A percentile compares a stretch with the other conserved stretches of the same genome.
These are phyloP conservation scores for Ceratocystis lukuohia DNA, from an alignment of 2,329 filamentous ascomycete species.

Conservation along the genomic window DNA sequence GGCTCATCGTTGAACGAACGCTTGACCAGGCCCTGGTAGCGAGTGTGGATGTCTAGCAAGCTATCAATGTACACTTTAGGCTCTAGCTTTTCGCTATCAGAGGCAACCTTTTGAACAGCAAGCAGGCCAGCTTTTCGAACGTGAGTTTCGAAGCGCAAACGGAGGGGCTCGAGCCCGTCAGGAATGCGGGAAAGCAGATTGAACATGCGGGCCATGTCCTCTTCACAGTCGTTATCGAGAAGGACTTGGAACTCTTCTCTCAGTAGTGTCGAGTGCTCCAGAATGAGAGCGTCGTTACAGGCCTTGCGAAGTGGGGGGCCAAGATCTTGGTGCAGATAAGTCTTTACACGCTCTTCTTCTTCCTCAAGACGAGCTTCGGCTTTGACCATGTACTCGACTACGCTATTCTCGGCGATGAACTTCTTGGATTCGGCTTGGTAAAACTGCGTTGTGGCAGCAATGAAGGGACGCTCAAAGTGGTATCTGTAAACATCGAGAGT, in stretches of 20 bases:
- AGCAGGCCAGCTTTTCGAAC: slow-evolving; percentile 78
- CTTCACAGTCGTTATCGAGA: slow-evolving; percentile 84
- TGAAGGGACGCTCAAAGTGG: slow-evolving; percentile 87
- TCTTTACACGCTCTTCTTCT: slow-evolving; percentile 82
- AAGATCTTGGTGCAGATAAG: slow-evolving; percentile 88
- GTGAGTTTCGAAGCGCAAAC: slow-evolving; percentile 79
- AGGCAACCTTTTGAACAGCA: slow-evolving; percentile 81
- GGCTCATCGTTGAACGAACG: slow-evolving; percentile 88
- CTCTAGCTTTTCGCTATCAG: slow-evolving; percentile 78
- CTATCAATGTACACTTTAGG: slow-evolving; percentile 96
- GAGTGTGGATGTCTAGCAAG: slow-evolving; percentile 81
- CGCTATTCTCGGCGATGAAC: slow-evolving; percentile 91
- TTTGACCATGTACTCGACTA: slow-evolving; percentile 99
- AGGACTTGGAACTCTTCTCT: slow-evolving; percentile 92
- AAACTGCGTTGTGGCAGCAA: slow-evolving; percentile 69
- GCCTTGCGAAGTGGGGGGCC: slow-evolving; percentile 68
- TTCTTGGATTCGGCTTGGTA: slow-evolving; percentile 87
- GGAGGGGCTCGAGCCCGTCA: slow-evolving; percentile 78
- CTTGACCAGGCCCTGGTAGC: slow-evolving; percentile 85
- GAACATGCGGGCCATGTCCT: slow-evolving; percentile 95
- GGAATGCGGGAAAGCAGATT: slow-evolving; percentile 77
- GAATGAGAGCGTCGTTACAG: slow-evolving; percentile 81
- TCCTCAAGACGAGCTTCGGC: slow-evolving; percentile 79
- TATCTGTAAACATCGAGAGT: slow-evolving; percentile 89
- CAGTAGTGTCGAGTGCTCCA: slow-evolving; percentile 71